Evolutionary conservation across 164 flowering plant species (phyloP), one percentile per base, ranked within the genome.

Genomic region (Nymphaea thermarum): DNA sequence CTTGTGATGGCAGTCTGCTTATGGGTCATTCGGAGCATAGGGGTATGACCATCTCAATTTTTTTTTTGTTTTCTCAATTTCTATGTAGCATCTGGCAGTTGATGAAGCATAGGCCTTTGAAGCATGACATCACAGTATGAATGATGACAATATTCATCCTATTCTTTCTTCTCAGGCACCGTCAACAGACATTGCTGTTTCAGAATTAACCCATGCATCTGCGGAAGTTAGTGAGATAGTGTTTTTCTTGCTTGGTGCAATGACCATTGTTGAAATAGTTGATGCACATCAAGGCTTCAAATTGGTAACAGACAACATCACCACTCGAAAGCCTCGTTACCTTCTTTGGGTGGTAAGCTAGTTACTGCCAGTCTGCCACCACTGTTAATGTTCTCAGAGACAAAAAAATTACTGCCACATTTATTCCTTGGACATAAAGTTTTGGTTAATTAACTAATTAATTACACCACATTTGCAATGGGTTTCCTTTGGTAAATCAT

Each of bases 271-370:
- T 42, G 98, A 94, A 81, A 91, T 94, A 68, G 82, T 94, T 74
- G 97, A 94, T 83, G 96, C 99, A 44, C 99, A 94, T 84, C 98
- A 91, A 84, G 98, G 98, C 63, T 91, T 94, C 77, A 94, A 94
- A 78, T 78, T 94, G 70, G 91, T 94, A 18, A 94, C 99, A 42
- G 99, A 94, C 74, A 89, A 88, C 79, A 94, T 94, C 71, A 94
- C 92, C 60, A 90, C 99, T 74, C 86, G 98, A 67, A 88, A 94
- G 68, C 97, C 96, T 68, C 75, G 84, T 63, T 83, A 84, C 64
- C 95, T 94, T 57, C 93, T 94, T 42, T 94, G 97, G 99, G 99
- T 91, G 95, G 99, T 94, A 64, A 82, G 96, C 81, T 64, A 41
- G 75, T n/a, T n/a, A 61, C 45, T 44, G 45, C 44, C 60, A 43